These are phyloP conservation scores for Lolium perenne DNA, from an alignment of 176 grass and related monocot species.

Conservation along the genomic window DNA sequence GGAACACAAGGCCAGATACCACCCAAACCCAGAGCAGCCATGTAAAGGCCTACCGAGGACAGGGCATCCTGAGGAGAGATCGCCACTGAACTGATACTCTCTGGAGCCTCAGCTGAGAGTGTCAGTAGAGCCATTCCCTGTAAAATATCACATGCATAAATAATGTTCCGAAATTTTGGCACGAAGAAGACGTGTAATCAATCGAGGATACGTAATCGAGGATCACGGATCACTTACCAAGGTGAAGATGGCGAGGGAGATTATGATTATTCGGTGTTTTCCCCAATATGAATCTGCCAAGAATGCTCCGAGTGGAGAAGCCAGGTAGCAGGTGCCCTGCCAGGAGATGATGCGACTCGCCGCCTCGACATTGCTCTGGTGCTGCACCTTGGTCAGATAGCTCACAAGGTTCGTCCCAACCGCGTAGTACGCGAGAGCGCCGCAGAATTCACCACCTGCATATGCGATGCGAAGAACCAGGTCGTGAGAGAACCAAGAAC, in stretches of 20 bases:
- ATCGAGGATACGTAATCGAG: too few species aligned
- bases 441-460: conserved; percentile 48
- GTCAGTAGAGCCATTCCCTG: neutral
- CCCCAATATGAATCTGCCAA: conserved; percentile 18
- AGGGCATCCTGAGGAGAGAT: neutral
- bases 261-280: neutral
- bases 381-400: conserved; percentile 5
- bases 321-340: neutral
- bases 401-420: conserved; percentile 7
- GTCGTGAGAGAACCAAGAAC: neutral
- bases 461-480: neutral
- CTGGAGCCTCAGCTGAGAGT: neutral
- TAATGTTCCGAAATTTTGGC: neutral
- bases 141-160: neutral
- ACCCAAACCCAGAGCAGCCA: neutral
- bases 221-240: neutral
- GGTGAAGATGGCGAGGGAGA: neutral
- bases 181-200: neutral
- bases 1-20: neutral
- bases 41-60: neutral
- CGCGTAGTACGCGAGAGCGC: neutral
- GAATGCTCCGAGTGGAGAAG: conserved; percentile 9
- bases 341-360: neutral
- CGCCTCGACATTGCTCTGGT: neutral
- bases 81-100: neutral